These are phyloP conservation scores for Rhynchospora pubera DNA, from an alignment of 176 grass and related monocot species.

Conservation along the genomic window DNA sequence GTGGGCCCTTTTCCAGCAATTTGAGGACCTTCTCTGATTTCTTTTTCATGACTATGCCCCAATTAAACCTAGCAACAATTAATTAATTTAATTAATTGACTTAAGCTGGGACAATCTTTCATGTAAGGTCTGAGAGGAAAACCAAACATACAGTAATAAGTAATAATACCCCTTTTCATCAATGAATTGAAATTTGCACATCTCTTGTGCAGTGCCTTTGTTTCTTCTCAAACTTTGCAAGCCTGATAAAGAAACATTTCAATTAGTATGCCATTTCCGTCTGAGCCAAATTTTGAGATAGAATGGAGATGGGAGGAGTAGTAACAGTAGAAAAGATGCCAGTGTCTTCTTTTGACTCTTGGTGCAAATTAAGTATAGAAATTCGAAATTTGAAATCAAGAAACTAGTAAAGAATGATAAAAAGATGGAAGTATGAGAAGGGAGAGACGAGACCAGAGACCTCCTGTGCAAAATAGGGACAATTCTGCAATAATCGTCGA, in stretches of 20 bases:
- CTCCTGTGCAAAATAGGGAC: slow-evolving; percentile 49
- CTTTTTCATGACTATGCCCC: slow-evolving; percentile 52
- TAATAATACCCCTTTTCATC: slow-evolving; percentile 63
- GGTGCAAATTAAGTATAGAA: too few species aligned
- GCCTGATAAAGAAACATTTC: slow-evolving; percentile 24
- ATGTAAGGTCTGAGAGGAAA: not conserved
- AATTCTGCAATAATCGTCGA: slow-evolving; percentile 87
- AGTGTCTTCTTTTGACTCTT: too few species aligned
- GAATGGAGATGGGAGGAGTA: too few species aligned
- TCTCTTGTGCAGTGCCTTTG: slow-evolving; percentile 39
- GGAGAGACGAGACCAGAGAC: slow-evolving; percentile 19
- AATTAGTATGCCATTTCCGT: not conserved
- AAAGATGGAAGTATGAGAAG: not conserved
- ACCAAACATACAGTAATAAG: too few species aligned
- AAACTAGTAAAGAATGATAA: not conserved
- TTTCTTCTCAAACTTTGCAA: slow-evolving; percentile 56
- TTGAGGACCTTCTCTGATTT: slow-evolving; percentile 75
- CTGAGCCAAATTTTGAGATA: too few species aligned
- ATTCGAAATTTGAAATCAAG: not conserved
- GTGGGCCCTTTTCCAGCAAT: slow-evolving; percentile 62
- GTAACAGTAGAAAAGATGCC: not conserved
- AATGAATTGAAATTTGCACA: slow-evolving; percentile 58
- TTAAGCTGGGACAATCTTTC: not conserved
- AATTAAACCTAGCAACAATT: slow-evolving; percentile 61
- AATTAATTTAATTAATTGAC: not conserved